Conservation (phyloP, 1,284 basidiomycete species). For the Cryptococcus wingfieldii region DNA sequence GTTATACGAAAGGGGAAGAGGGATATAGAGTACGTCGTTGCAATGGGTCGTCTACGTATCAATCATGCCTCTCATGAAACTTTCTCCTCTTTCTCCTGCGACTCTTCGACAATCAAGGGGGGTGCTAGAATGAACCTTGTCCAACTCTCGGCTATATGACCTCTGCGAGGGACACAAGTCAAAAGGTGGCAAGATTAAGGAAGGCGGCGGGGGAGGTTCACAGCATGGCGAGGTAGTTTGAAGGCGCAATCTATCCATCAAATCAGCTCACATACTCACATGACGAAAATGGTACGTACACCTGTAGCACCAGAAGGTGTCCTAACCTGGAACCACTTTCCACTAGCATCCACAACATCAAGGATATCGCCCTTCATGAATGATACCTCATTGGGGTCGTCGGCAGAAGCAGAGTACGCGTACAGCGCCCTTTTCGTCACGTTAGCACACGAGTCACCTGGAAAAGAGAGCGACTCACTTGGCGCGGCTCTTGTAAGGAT, state of each 20-base stretch:
- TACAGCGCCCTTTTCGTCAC: constrained; percentile 34
- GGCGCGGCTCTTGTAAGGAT: constrained; percentile 22
- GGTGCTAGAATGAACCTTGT: background rate
- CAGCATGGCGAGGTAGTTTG: constrained; percentile 42
- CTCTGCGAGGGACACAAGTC: background rate
- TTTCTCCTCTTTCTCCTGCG: too few relatives aligned
- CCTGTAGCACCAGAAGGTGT: constrained; percentile 75
- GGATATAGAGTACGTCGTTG: background rate
- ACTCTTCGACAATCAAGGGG: background rate
- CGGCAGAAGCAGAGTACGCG: constrained; percentile 79
- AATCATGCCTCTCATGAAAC: too few relatives aligned
- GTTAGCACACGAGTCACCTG: background rate
- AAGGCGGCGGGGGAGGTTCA: constrained; percentile 3
- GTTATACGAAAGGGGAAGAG: background rate
- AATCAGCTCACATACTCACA: background rate
- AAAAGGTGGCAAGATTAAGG: background rate
- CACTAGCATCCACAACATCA: constrained; percentile 86
- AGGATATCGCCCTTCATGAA: constrained; percentile 91
- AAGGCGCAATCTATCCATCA: constrained; percentile 37
- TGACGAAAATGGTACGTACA: constrained; percentile 48
- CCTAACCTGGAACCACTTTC: constrained; percentile 93
- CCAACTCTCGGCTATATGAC: background rate
- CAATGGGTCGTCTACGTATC: too few relatives aligned
- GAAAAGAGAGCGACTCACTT: constrained; percentile 15
- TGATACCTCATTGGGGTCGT: constrained; percentile 94